Base-by-base conservation (phyloP, 768 basidiomycete genomes). In the Leccinellum albellum region DNA sequence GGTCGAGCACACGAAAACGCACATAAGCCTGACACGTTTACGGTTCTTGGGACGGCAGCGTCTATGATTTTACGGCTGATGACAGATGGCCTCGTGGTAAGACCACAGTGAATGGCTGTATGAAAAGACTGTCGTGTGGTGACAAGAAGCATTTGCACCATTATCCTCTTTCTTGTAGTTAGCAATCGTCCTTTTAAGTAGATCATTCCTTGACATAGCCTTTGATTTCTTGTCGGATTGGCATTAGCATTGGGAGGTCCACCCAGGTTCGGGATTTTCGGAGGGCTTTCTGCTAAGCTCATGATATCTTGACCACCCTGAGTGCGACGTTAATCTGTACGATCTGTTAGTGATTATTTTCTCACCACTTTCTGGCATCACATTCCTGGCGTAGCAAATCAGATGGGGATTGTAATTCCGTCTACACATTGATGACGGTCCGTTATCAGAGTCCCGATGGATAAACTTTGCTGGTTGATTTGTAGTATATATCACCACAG, bases 21-120 rank as follows among this genome's bases (percentile, higher is more conserved):
- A n/a, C 45, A 70, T 26, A 26, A 59, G 20, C 54, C 63, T 4
- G 57, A 61, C 3, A 64, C 64, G 54, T 55, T 57, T 28, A 50
- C 40, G 31, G 67, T 63, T 1, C 47, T 71, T n/a, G 69, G 69
- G n/a, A 61, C 64, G 17, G 51, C 58, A 4, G 59, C 67, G 2
- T 61, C 61, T 10, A 57, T 71, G 28, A 47, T 66, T 14, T 57
- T 70, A 6, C 70, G 72, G 6, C 65, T 70, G 15, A 54, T 75
- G 53, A 64, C 66, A 12, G 70, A 74, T 48, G 73, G 15, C 14
- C 33, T 59, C 15, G 48, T 59, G 54, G 58, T 53, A 58, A n/a
- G n/a, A n/a, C 64, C 6, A 37, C 3, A 6, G 23, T 46, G 24
- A 9, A 48, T n/a, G 26, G n/a, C 5, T n/a, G 17, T 48, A 26